Conservation (phyloP, 2,329 filamentous ascomycete genomes). For the Pezicula rhizophila region DNA sequence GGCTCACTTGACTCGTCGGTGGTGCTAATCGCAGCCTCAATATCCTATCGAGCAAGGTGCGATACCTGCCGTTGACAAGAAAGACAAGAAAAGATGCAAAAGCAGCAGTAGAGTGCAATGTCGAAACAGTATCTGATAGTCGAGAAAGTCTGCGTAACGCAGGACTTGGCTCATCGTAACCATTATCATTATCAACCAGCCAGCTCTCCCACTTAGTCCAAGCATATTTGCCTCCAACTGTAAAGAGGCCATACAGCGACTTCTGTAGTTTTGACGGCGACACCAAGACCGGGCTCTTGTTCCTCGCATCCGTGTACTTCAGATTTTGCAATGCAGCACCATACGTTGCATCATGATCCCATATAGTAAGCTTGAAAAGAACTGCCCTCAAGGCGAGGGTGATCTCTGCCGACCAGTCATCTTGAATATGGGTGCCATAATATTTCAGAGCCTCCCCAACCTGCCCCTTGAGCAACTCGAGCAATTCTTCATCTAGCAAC, state of each 20-base stretch:
- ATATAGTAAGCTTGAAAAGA: conserved; percentile 91
- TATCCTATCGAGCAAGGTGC: conserved; percentile 81
- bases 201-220: conserved; percentile 92
- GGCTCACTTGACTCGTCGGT: conserved; percentile 75
- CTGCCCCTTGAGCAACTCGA: conserved; percentile 79
- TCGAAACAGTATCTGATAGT: conserved; percentile 63
- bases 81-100: conserved; percentile 87
- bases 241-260: conserved; percentile 73
- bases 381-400: conserved; percentile 68
- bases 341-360: conserved; percentile 95
- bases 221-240: conserved; percentile 79
- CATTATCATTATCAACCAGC: conserved; percentile 70
- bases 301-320: conserved; percentile 79
- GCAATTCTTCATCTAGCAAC: conserved; percentile 85
- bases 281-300: conserved; percentile 52
- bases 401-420: conserved; percentile 86
- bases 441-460: conserved; percentile 85
- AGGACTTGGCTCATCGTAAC: conserved; percentile 57
- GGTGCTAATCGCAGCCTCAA: conserved; percentile 80
- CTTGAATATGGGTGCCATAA: conserved; percentile 69
- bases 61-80: conserved; percentile 81
- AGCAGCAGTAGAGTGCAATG: conserved; percentile 72
- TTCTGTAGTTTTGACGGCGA: conserved; percentile 81
- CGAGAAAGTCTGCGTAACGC: conserved; percentile 53
- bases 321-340: conserved; percentile 90